A percentile compares a stretch with the other conserved stretches of the same genome.
Evolutionary conservation across 2,329 filamentous ascomycete genomes (phyloP).

Genomic region (Aureobasidium namibiae): DNA sequence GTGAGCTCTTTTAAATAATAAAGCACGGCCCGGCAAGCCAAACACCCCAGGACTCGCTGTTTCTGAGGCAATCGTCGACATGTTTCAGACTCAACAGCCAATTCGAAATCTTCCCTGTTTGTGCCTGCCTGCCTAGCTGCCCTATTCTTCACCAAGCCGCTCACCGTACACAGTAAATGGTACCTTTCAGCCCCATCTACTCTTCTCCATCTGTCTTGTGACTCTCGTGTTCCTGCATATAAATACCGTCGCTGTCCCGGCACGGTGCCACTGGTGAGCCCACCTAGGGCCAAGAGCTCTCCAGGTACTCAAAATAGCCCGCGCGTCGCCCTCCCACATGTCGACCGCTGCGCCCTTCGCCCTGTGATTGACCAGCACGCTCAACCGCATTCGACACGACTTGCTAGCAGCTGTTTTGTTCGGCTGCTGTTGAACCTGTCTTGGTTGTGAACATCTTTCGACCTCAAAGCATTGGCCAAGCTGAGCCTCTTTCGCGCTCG

Average conservation of each 20-base stretch:
- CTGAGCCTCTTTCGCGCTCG: background rate
- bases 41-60: background rate
- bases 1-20: slow-evolving; percentile 9
- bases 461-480: background rate
- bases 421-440: background rate
- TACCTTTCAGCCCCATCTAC: background rate
- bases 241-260: slow-evolving; percentile 5
- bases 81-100: slow-evolving; percentile 4
- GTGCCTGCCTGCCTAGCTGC: background rate
- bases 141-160: background rate
- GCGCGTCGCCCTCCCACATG: background rate
- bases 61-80: slow-evolving; percentile 7
- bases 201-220: background rate
- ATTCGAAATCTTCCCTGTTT: background rate
- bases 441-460: background rate
- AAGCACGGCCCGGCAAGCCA: slow-evolving; percentile 10
- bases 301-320: background rate
- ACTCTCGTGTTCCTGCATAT: slow-evolving; percentile 12
- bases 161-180: background rate
- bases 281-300: background rate
- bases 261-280: slow-evolving; percentile 1
- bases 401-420: background rate
- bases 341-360: background rate
- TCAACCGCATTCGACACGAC: background rate
- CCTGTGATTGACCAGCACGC: background rate